These are phyloP conservation scores for Mrakiaceae sp. DNA, from an alignment of 1,284 basidiomycete species.

Conservation along the genomic window DNA sequence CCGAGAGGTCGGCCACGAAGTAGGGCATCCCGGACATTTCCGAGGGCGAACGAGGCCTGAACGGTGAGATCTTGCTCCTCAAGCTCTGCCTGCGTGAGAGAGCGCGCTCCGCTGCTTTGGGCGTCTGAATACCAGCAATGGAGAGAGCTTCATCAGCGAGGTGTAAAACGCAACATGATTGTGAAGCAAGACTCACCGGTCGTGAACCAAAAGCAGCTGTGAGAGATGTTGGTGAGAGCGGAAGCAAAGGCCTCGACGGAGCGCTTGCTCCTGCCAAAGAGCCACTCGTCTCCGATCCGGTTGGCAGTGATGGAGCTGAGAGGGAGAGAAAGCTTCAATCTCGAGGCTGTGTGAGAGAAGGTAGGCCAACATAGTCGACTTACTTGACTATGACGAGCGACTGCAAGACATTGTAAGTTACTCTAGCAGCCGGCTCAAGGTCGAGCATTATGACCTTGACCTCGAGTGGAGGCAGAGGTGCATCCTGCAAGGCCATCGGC, in stretches of 20 bases:
- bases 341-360: neutral
- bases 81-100: too few species aligned
- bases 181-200: neutral
- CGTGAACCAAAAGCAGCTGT: neutral
- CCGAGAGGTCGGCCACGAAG: too few species aligned
- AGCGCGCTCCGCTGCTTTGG: too few species aligned
- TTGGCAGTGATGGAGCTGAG: neutral
- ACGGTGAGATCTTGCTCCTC: too few species aligned
- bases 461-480: too few species aligned
- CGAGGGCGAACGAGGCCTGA: too few species aligned
- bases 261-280: neutral
- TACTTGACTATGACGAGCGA: neutral
- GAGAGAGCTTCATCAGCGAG: too few species aligned
- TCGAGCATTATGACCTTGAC: neutral
- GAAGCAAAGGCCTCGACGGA: neutral
- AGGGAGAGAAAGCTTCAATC: neutral
- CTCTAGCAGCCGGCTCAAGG: neutral
- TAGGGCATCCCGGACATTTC: too few species aligned
- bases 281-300: neutral
- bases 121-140: too few species aligned
- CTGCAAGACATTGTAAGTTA: neutral
- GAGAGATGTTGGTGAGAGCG: neutral
- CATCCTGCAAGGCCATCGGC: too few species aligned
- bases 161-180: too few species aligned
- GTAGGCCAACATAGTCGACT: neutral